Evolutionary conservation across 805 yeast species (phyloP).

Genomic region (Saturnispora diversa): DNA sequence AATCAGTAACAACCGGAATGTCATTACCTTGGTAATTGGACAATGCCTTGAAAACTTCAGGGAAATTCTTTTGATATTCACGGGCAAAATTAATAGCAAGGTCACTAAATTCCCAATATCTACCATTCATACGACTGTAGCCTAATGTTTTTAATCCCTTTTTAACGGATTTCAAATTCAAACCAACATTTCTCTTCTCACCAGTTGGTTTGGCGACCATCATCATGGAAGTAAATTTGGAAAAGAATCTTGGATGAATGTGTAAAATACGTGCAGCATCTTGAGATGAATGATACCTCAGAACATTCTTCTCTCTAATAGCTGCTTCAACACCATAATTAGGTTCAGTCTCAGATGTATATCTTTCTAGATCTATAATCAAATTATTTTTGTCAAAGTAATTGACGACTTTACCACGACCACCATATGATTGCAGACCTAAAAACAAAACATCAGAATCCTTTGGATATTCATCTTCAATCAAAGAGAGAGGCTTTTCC

Average conservation of each 20-base stretch:
- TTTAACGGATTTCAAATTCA: constrained; percentile 76
- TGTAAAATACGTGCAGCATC: constrained; percentile 53
- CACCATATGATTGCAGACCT: constrained; percentile 84
- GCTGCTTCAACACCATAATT: constrained; percentile 56
- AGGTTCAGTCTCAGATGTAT: constrained; percentile 46
- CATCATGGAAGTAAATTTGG: constrained; percentile 69
- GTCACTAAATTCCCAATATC: constrained; percentile 78
- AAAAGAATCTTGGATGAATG: constrained; percentile 57
- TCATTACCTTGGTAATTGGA: constrained; percentile 19
- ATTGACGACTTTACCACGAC: constrained; percentile 61
- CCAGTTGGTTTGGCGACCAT: constrained; percentile 48
- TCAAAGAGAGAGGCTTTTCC: constrained; percentile 67
- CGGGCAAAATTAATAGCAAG: constrained; percentile 59
- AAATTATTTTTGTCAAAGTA: constrained; percentile 43
- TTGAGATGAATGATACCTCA: constrained; percentile 56
- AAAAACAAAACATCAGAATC: constrained; percentile 67
- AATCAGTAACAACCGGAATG: constrained; percentile 33
- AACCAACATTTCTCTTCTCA: constrained; percentile 61
- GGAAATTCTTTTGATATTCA: constrained; percentile 55
- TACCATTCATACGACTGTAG: constrained; percentile 56
- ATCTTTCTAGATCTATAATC: constrained; percentile 7
- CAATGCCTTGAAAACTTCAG: constrained; percentile 42
- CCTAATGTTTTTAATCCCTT: constrained; percentile 81
- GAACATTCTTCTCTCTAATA: constrained; percentile 43
- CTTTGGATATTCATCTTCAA: constrained; percentile 75